phyloP scores from a whole-genome alignment of 2,329 filamentous ascomycete genomes.

The Diplodia corticola region DNA sequence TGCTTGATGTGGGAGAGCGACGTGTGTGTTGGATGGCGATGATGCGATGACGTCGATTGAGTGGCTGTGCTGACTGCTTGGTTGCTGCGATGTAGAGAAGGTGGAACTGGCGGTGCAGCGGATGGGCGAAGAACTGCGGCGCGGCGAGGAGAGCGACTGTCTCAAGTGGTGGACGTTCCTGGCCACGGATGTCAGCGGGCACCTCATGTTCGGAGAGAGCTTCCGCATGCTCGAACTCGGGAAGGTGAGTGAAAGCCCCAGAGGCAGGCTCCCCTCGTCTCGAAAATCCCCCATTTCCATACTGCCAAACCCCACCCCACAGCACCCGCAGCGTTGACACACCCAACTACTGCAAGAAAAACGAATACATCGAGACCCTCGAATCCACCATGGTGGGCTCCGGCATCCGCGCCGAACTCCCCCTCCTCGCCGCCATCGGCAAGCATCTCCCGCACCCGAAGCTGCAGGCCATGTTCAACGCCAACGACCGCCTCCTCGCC shows the following conservation, averaged over 20 bases:
- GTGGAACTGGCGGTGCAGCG: constrained; percentile 44
- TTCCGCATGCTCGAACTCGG: constrained; percentile 55
- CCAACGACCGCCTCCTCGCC: constrained; percentile 35
- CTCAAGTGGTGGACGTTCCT: constrained; percentile 58
- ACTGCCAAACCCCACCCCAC: background rate
- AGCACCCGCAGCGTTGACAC: no score
- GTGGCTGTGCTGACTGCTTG: background rate
- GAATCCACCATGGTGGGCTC: constrained; percentile 39
- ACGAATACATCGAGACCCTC: constrained; percentile 40
- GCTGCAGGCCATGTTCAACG: constrained; percentile 39
- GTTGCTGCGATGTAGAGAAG: constrained; percentile 26
- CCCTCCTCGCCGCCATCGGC: constrained; percentile 35
- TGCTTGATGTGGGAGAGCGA: no score
- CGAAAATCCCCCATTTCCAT: background rate
- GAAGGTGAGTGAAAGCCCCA: constrained; percentile 38
- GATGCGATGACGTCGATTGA: background rate
- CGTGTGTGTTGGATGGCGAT: no score
- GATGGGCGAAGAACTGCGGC: constrained; percentile 49
- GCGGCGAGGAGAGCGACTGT: constrained; percentile 45
- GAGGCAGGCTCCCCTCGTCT: background rate
- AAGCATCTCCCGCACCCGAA: constrained; percentile 34
- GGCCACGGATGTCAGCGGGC: constrained; percentile 56
- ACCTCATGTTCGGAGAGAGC: constrained; percentile 58
- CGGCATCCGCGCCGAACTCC: constrained; percentile 40
- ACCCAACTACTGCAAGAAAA: constrained; percentile 28